Conservation (phyloP, 495 filamentous ascomycete species). For the Penicillium goetzii region DNA sequence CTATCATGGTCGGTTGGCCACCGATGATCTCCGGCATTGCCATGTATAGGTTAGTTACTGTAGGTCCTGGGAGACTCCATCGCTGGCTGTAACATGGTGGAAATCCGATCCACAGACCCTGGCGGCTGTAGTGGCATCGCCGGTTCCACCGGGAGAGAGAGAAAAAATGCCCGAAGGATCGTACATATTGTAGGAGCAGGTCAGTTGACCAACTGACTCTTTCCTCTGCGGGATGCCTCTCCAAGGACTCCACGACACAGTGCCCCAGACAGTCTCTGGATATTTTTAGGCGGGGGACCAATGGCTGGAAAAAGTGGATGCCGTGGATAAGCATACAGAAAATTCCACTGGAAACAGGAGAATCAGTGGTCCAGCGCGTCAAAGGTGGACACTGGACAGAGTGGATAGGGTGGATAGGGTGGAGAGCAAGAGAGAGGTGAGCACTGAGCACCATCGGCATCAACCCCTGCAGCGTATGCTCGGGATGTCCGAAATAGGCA, state of each 20-base stretch:
- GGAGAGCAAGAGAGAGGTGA: not conserved
- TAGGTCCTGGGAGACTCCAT: not conserved
- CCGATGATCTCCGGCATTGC: not conserved
- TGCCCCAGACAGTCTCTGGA: not conserved
- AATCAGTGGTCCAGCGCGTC: not conserved
- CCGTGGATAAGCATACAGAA: conserved; percentile 4
- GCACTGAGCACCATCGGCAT: too few relatives aligned
- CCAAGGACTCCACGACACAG: not conserved
- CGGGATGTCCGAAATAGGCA: conserved; percentile 31
- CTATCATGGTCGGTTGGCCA: not conserved
- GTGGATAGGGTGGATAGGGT: not conserved
- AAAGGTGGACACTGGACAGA: not conserved
- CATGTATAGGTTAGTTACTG: not conserved
- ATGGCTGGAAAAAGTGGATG: conserved; percentile 8
- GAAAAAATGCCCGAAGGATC: conserved; percentile 15
- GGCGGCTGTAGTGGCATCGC: not conserved
- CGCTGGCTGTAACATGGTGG: not conserved
- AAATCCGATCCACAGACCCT: not conserved
- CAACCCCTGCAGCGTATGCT: conserved; percentile 3
- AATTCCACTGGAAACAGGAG: conserved; percentile 8
- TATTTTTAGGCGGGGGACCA: conserved; percentile 7
- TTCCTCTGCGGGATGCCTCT: not conserved
- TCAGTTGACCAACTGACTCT: conserved; percentile 14
- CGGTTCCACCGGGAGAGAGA: conserved; percentile 7
- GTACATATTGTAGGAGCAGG: conserved; percentile 2